Evolutionary conservation across 257 asterid genomes (phyloP).

Genomic region (Petunia axillaris): DNA sequence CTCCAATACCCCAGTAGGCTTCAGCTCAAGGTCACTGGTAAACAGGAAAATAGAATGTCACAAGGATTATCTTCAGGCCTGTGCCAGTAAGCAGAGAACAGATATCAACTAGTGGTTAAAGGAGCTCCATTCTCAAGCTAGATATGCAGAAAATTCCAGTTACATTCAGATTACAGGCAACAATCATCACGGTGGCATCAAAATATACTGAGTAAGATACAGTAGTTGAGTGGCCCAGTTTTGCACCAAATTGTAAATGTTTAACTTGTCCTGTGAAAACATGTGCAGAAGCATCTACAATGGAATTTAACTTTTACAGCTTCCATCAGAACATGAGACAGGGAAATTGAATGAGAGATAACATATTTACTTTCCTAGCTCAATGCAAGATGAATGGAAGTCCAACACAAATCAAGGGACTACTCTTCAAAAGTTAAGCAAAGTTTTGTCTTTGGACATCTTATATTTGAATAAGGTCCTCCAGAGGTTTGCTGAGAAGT

Average conservation of each 20-base stretch:
- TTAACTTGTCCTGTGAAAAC: neutral
- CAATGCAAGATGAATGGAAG: neutral
- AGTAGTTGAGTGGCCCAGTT: no score
- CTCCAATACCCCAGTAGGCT: conserved; percentile 75
- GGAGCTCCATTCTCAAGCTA: no score
- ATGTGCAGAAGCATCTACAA: neutral
- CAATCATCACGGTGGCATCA: no score
- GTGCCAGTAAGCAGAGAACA: neutral
- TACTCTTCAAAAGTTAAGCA: neutral
- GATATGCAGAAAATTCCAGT: no score
- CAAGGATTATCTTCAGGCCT: neutral
- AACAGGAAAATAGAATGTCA: conserved; percentile 21
- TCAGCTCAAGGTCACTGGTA: conserved; percentile 69
- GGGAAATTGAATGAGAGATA: neutral
- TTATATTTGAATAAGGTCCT: neutral
- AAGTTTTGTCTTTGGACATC: neutral
- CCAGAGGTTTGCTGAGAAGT: neutral
- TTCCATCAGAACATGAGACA: neutral
- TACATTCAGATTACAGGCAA: no score
- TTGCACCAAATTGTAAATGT: no score
- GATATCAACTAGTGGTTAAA: neutral
- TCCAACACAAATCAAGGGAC: neutral
- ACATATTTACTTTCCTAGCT: neutral
- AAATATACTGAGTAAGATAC: no score
- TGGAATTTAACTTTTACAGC: neutral